Conservation (phyloP, 441 rosid species). For the Codiaeum variegatum region DNA sequence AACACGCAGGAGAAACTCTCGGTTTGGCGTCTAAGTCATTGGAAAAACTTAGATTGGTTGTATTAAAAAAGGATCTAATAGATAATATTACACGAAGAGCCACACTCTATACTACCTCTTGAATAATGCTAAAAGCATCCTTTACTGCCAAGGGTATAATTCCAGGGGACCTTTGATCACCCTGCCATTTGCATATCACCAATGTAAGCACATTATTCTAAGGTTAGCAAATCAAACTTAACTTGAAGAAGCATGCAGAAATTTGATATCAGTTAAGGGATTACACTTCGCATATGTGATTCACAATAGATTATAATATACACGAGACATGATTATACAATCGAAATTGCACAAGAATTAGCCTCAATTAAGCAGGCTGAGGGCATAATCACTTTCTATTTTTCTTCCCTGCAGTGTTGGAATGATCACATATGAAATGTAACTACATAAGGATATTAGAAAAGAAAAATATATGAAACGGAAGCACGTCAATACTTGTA, state of each 20-base stretch:
- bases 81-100: not conserved
- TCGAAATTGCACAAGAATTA: not conserved
- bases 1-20: constrained; percentile 94
- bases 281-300: not conserved
- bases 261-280: not conserved
- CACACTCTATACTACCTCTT: constrained; percentile 65
- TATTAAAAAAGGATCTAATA: constrained; percentile 23
- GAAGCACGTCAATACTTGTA: not conserved
- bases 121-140: constrained; percentile 94
- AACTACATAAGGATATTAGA: not conserved
- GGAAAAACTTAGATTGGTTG: constrained; percentile 25
- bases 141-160: constrained; percentile 95
- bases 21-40: constrained; percentile 73
- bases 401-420: not conserved
- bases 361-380: not conserved
- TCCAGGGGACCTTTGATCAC: constrained; percentile 99
- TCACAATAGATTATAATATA: not conserved
- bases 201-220: constrained; percentile 25
- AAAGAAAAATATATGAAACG: not conserved
- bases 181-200: constrained; percentile 53
- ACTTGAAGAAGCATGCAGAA: constrained; percentile 1
- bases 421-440: constrained; percentile 3
- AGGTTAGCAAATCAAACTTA: constrained; percentile 18
- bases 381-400: not conserved
- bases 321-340: not conserved